phyloP scores from a whole-genome alignment of 2,329 filamentous ascomycete genomes.

The Neofusicoccum kwambonambiense region DNA sequence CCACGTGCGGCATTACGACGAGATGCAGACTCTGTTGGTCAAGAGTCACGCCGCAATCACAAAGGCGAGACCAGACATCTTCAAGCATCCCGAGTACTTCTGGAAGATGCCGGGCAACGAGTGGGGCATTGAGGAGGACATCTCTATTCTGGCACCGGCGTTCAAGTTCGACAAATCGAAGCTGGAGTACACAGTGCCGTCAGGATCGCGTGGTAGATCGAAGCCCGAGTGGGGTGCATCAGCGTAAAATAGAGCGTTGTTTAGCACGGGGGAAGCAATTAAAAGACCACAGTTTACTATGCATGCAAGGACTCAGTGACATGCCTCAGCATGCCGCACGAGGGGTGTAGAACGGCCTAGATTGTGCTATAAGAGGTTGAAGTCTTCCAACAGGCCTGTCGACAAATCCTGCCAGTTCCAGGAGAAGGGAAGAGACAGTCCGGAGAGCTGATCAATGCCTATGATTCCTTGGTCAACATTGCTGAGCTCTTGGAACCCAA shows the following conservation, averaged over 20 bases:
- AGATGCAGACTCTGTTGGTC: slow-evolving; percentile 13
- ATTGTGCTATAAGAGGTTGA: not conserved
- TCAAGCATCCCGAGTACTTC: slow-evolving; percentile 9
- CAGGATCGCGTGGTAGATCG: slow-evolving; percentile 11
- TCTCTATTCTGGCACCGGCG: slow-evolving; percentile 6
- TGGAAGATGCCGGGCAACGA: slow-evolving; percentile 9
- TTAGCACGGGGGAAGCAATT: no score
- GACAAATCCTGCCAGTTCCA: slow-evolving; percentile 9
- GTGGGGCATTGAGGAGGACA: slow-evolving; percentile 15
- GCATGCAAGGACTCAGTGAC: no score
- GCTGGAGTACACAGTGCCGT: slow-evolving; percentile 9
- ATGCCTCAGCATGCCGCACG: no score
- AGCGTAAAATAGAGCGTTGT: no score
- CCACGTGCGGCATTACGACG: slow-evolving; percentile 16
- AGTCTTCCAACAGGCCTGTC: not conserved
- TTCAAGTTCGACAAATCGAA: slow-evolving; percentile 15
- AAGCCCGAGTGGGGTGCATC: not conserved
- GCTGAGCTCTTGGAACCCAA: not conserved
- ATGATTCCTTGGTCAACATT: not conserved
- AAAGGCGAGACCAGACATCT: slow-evolving; percentile 2
- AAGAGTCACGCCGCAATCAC: slow-evolving; percentile 5
- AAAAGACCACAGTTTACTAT: no score
- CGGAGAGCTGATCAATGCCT: not conserved
- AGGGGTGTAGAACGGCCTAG: no score
- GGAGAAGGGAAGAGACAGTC: not conserved